Percentiles rank a stretch among this genome's conserved stretches.
Conservation (phyloP, 1,284 basidiomycete genomes). For the Microbotryum scabiosae region DNA sequence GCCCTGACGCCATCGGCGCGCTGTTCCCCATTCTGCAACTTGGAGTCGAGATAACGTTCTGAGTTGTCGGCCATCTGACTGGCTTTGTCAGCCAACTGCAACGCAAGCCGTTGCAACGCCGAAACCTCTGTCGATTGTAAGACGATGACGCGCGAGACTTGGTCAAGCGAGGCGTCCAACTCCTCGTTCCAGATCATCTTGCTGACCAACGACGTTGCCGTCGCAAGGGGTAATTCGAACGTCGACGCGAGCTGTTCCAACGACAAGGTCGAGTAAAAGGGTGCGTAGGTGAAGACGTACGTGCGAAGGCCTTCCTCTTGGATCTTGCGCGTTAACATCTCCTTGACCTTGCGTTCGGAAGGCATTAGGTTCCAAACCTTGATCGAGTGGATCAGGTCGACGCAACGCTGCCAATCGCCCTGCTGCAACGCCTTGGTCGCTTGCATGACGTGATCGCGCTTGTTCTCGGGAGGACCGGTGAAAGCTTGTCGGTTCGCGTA, state of each 20-base stretch:
- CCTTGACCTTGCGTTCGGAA: conserved; percentile 75
- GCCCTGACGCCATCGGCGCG: conserved; percentile 49
- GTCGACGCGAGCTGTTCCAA: conserved; percentile 76
- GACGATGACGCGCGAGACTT: conserved; percentile 77
- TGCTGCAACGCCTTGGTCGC: conserved; percentile 92
- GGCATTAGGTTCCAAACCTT: conserved; percentile 98
- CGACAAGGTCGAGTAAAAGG: conserved; percentile 86
- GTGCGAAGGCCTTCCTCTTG: conserved; percentile 96
- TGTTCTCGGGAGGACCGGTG: conserved; percentile 96
- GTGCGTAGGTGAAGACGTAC: conserved; percentile 96
- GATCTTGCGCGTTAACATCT: conserved; percentile 91
- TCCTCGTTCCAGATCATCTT: conserved; percentile 99
- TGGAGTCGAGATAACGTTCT: conserved; percentile 85
- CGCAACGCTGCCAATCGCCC: conserved; percentile 93
- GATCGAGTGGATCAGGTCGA: conserved; percentile 86
- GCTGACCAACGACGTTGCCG: conserved; percentile 84
- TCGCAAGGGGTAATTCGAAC: conserved; percentile 69
- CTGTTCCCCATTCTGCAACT: conserved; percentile 46
- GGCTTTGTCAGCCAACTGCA: conserved; percentile 80
- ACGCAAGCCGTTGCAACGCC: conserved; percentile 80
- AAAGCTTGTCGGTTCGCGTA: conserved; percentile 97
- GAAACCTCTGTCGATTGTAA: conserved; percentile 72
- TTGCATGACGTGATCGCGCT: conserved; percentile 98
- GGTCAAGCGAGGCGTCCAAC: conserved; percentile 84
- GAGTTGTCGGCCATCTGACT: conserved; percentile 85